Evolutionary conservation across 2,329 filamentous ascomycete species (phyloP).

Genomic region (Neonectria neomacrospora): DNA sequence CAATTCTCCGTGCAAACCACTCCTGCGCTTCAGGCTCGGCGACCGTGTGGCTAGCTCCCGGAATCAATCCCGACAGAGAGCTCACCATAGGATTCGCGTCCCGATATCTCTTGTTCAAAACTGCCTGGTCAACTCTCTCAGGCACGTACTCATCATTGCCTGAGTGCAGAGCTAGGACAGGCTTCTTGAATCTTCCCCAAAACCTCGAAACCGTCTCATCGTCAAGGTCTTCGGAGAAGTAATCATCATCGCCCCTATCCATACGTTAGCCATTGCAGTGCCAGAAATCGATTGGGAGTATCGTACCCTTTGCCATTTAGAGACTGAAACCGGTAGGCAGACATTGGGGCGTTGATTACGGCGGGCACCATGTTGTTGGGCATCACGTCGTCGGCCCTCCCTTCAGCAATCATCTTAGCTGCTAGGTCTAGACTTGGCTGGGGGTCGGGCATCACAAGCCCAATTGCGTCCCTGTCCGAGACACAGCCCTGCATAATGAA

Average conservation of each 20-base stretch:
- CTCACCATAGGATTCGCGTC: slow-evolving; percentile 58
- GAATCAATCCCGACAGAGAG: slow-evolving; percentile 63
- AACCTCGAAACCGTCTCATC: slow-evolving; percentile 65
- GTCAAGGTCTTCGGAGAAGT: slow-evolving; percentile 83
- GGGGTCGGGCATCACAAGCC: slow-evolving; percentile 57
- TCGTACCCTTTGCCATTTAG: slow-evolving; percentile 62
- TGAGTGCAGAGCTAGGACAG: slow-evolving; percentile 73
- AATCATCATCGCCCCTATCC: slow-evolving; percentile 79
- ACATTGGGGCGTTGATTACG: slow-evolving; percentile 58
- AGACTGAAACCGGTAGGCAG: slow-evolving; percentile 64
- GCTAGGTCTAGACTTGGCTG: slow-evolving; percentile 61
- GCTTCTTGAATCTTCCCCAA: slow-evolving; percentile 73
- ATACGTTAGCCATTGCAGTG: not conserved
- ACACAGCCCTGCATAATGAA: slow-evolving; percentile 84
- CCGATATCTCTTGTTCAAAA: slow-evolving; percentile 68
- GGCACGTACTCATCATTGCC: slow-evolving; percentile 75
- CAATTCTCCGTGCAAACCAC: slow-evolving; percentile 62
- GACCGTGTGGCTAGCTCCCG: slow-evolving; percentile 63
- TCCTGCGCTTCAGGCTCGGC: slow-evolving; percentile 56
- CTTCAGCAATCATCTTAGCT: slow-evolving; percentile 64
- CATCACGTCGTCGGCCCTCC: slow-evolving; percentile 66
- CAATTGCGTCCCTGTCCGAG: slow-evolving; percentile 77
- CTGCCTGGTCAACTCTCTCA: slow-evolving; percentile 64
- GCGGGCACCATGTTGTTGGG: slow-evolving; percentile 56
- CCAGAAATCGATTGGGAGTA: slow-evolving; percentile 12